phyloP scores from a whole-genome alignment of 2,329 filamentous ascomycete species.

The Zymoseptoria ardabiliae region DNA sequence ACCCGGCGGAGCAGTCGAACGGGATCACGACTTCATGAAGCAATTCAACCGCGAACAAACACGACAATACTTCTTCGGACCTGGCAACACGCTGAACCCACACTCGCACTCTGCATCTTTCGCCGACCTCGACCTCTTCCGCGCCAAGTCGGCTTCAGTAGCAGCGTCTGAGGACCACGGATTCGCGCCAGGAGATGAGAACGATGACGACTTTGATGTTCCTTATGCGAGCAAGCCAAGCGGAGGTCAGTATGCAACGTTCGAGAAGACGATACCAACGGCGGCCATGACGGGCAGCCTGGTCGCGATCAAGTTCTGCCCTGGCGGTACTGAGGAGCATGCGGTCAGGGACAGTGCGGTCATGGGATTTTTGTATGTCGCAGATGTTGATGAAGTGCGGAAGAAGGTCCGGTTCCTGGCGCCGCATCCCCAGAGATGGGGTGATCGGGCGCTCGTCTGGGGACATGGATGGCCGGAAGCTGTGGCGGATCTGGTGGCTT shows the following conservation, averaged over 20 bases:
- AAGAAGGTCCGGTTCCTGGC: conserved; percentile 73
- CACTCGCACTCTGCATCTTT: conserved; percentile 81
- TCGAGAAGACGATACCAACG: conserved; percentile 53
- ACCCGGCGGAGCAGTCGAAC: conserved; percentile 75
- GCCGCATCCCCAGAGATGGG: conserved; percentile 74
- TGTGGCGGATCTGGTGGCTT: conserved; percentile 66
- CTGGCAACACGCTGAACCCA: conserved; percentile 64
- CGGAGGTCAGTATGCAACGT: conserved; percentile 6
- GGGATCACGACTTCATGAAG: conserved; percentile 68
- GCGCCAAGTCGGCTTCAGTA: conserved; percentile 18
- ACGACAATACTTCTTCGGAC: conserved; percentile 91
- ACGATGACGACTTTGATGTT: conserved; percentile 44
- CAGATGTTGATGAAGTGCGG: conserved; percentile 80
- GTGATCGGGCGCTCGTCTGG: conserved; percentile 72
- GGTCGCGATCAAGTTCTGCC: conserved; percentile 71
- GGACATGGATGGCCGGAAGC: conserved; percentile 75
- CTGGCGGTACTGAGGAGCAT: conserved; percentile 58
- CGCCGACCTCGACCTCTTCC: conserved; percentile 61
- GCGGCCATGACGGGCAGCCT: conserved; percentile 70
- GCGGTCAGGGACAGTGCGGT: conserved; percentile 73
- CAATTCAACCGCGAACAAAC: conserved; percentile 67
- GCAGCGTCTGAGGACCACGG: conserved; percentile 14
- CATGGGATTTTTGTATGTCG: conserved; percentile 88
- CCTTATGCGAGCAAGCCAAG: conserved; percentile 25
- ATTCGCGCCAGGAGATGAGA: conserved; percentile 37